phyloP scores from a whole-genome alignment of 441 rosid genomes.

The Mallotus repandus region DNA sequence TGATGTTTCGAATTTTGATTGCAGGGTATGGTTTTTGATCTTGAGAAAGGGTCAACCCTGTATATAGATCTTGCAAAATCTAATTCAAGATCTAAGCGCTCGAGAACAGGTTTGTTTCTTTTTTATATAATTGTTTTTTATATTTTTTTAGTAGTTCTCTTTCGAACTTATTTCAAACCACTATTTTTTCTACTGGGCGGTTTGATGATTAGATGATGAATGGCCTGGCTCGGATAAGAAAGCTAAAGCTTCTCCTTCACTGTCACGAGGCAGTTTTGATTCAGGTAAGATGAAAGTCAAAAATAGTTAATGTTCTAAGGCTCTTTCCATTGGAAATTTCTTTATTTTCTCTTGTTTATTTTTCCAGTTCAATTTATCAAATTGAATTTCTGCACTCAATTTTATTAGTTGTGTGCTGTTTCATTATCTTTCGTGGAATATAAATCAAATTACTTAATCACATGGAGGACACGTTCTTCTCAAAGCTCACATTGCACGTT shows the following conservation, averaged over 20 bases:
- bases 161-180: slow-evolving; percentile 13
- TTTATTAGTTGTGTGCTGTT: slow-evolving; percentile 25
- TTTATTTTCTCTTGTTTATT: slow-evolving; percentile 15
- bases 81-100: slow-evolving; percentile 82
- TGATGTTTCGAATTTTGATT: slow-evolving; percentile 27
- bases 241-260: slow-evolving; percentile 42
- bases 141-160: background rate
- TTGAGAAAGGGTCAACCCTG: slow-evolving; percentile 74
- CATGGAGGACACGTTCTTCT: slow-evolving; percentile 53
- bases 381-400: slow-evolving; percentile 12
- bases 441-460: slow-evolving; percentile 41
- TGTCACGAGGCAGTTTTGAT: slow-evolving; percentile 39
- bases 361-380: slow-evolving; percentile 18
- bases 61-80: slow-evolving; percentile 83
- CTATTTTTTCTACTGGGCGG: background rate
- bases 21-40: slow-evolving; percentile 89
- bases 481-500: slow-evolving; percentile 87
- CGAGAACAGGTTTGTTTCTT: slow-evolving; percentile 52
- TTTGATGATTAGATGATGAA: slow-evolving; percentile 55
- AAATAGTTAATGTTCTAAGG: slow-evolving; percentile 14
- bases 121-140: slow-evolving; percentile 13
- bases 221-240: slow-evolving; percentile 58
- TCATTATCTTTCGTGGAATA: slow-evolving; percentile 31
- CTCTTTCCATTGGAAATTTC: slow-evolving; percentile 12
- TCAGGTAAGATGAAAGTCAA: slow-evolving; percentile 47